Evolutionary conservation across 192 early-diverging fungal genomes (phyloP), one percentile per base, ranked within the genome.

Genomic region (Coemansia biformis): DNA sequence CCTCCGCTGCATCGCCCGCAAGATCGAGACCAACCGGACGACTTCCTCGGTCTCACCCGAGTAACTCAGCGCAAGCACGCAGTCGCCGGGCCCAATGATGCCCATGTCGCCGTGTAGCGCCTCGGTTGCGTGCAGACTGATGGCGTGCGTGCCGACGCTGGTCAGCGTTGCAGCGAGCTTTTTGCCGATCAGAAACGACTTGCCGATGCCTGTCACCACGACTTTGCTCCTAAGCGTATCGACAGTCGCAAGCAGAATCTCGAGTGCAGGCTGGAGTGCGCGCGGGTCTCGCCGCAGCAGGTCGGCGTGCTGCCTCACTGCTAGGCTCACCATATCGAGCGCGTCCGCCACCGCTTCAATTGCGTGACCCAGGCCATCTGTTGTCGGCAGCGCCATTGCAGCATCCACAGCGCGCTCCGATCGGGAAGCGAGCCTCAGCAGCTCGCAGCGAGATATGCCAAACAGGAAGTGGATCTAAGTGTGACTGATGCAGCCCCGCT

Each of bases 61-160:
- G 29, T 72, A 65, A 15, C 68, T 72, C n/a, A 72, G 46, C 6
- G 57, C 52, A 0, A 72, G 14, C 23, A 72, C 44, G 18, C 61
- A 63, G 46, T 72, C 68, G 10, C 47, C 47, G 1, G 43, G 39
- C 0, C 14, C 17, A 8, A 72, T 15, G 1, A 63, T 48, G 0
- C 68, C 68, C 14, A 72, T 30, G 24, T 72, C 68, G 14, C 68
- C 68, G 16, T 72, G 68, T 6, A 72, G 34, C 1, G 62, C 62
- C 8, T 72, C 68, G 23, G 68, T 72, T 0, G 68, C 42, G 35
- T 72, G 68, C 14, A 72, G 35, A 23, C 51, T 46, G 7, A 64
- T 28, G 3, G 68, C 48, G 5, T 26, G 57, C 7, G 61, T 63
- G 4, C 68, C 68, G 8, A 60, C 32, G 53, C 61, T 64, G 17